phyloP scores from a whole-genome alignment of 108 stramenopile genomes.

The Discostella stelligeroides region DNA sequence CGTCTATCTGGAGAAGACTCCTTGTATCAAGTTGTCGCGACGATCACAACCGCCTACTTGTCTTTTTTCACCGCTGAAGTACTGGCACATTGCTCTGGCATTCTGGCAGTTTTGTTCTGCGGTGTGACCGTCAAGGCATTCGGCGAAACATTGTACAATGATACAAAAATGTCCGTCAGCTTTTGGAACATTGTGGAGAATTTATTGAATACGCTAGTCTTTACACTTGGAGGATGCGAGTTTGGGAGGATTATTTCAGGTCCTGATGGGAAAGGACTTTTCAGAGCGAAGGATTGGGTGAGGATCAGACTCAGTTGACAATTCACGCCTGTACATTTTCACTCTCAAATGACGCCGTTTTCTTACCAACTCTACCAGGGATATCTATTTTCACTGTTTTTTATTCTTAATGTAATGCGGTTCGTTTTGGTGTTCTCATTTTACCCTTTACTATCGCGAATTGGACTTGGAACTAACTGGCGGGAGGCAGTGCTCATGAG shows the following conservation, averaged over 20 bases:
- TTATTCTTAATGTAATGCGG: constrained; percentile 31
- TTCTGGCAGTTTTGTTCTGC: constrained; percentile 71
- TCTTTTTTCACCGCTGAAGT: constrained; percentile 81
- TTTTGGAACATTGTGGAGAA: constrained; percentile 86
- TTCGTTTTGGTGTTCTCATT: constrained; percentile 33
- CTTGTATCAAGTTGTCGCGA: constrained; percentile 79
- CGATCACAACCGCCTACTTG: constrained; percentile 81
- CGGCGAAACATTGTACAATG: constrained; percentile 66
- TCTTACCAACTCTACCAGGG: constrained; percentile 15
- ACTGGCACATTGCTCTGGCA: constrained; percentile 66
- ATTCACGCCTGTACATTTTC: neutral
- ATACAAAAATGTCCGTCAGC: constrained; percentile 69
- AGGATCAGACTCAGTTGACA: neutral
- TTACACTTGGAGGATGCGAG: constrained; percentile 87
- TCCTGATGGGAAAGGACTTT: neutral
- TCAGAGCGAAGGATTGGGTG: constrained; percentile 26
- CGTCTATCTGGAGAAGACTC: constrained; percentile 73
- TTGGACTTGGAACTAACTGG: constrained; percentile 40
- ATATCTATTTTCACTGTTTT: constrained; percentile 27
- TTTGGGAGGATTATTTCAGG: constrained; percentile 65
- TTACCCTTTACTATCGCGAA: constrained; percentile 16
- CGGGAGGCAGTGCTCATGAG: constrained; percentile 39
- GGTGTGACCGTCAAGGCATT: constrained; percentile 71
- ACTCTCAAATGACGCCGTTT: too few relatives aligned
- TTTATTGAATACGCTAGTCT: constrained; percentile 91